Evolutionary conservation across 2,329 filamentous ascomycete genomes (phyloP), one percentile per base, ranked within the genome.

Genomic region (Ceratocystis alfenasii): DNA sequence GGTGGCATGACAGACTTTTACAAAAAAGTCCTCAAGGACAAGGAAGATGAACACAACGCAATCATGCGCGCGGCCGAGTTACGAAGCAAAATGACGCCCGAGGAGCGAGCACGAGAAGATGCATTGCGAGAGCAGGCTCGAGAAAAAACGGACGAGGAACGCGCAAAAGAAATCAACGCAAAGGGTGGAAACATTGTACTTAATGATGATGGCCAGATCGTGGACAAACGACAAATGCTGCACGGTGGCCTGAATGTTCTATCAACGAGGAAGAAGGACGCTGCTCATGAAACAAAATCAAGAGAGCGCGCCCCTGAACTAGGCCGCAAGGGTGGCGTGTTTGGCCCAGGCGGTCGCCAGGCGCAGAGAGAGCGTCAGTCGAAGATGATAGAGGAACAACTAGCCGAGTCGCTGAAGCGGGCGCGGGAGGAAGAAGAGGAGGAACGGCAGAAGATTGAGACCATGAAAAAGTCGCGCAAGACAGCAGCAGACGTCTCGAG

Each of bases 201-300:
- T 71, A 93, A 93, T 71, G 89, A 94, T 68, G 89, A 94, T 48
- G 89, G 89, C 0, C 84, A 92, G 72, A 86, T 94, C 1, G 87
- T 90, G 30, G 89, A 95, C 73, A 93, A 91, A 78, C 81, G 89
- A n/a, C 86, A 94, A 73, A 78, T 94, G 7, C 81, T 95, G 5
- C 81, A 78, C 60, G 87, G 88, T 5, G 89, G 89, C 30, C 79
- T 95, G 63, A 95, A 95, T 71, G 76, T 94, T 20, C 81, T 81
- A 62, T 78, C 81, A 70, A 60, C 53, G 33, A 48, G 41, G 20
- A 64, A 61, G 17, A 63, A 65, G 57, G 59, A 50, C 15, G 41
- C 22, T 3, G 46, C 60, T 15, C 25, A 8, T 7, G 68, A 65
- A 25, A 55, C 45, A 15, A 65, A 67, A 30, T 6, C 22, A 15